Evolutionary conservation across 2,329 filamentous ascomycete genomes (phyloP).

Genomic region (Curvularia verruculosa): DNA sequence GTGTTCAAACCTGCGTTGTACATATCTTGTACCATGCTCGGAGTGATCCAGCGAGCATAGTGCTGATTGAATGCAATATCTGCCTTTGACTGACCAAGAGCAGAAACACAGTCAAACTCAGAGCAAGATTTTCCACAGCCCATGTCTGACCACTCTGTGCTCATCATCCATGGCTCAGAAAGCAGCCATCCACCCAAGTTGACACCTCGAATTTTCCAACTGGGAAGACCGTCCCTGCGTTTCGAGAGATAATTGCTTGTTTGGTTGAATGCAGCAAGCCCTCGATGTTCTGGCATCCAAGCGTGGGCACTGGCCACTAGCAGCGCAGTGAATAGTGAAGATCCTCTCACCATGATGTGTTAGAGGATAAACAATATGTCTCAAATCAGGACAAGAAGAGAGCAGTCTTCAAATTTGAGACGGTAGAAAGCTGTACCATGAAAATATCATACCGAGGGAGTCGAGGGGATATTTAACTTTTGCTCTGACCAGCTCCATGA

Average conservation of each 20-base stretch:
- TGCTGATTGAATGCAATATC: slow-evolving; percentile 58
- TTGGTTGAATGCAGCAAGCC: slow-evolving; percentile 12
- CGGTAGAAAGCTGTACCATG: not conserved
- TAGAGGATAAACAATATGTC: not conserved
- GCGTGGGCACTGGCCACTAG: slow-evolving; percentile 13
- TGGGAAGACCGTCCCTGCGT: slow-evolving; percentile 11
- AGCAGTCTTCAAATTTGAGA: not conserved
- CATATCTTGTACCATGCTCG: slow-evolving; percentile 58
- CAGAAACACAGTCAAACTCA: slow-evolving; percentile 62
- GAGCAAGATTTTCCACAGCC: slow-evolving; percentile 54
- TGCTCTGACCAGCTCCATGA: not conserved
- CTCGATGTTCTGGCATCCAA: slow-evolving; percentile 14
- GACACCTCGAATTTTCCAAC: slow-evolving; percentile 60
- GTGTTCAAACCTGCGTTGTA: slow-evolving; percentile 59
- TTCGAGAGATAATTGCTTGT: slow-evolving; percentile 9
- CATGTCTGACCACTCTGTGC: slow-evolving; percentile 55
- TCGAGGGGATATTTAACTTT: slow-evolving; percentile 1
- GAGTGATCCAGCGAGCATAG: slow-evolving; percentile 59
- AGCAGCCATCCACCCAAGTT: slow-evolving; percentile 61
- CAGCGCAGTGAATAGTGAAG: slow-evolving; percentile 6
- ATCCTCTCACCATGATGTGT: slow-evolving; percentile 1
- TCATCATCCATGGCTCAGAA: slow-evolving; percentile 62
- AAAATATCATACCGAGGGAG: not conserved
- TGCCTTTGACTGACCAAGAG: slow-evolving; percentile 55
- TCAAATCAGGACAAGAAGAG: not conserved